phyloP scores from a whole-genome alignment of 2,329 filamentous ascomycete species.

The Talaromyces sp. region DNA sequence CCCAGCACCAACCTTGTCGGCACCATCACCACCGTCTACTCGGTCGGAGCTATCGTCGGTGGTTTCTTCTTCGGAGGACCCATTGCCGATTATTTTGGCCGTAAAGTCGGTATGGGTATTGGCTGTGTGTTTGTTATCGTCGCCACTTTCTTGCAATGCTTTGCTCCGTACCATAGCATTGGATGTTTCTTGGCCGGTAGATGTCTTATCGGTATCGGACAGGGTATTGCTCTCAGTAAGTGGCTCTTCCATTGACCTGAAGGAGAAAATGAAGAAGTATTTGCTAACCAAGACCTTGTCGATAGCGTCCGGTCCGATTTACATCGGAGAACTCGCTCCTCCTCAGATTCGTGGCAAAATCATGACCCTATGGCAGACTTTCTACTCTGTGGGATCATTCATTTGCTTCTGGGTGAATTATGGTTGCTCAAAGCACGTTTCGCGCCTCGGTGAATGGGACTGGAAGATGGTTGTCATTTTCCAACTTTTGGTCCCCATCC shows the following conservation, averaged over 20 bases:
- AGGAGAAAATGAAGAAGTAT: neutral
- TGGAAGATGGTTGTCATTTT: conserved; percentile 73
- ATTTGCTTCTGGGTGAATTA: conserved; percentile 68
- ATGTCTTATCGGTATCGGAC: conserved; percentile 67
- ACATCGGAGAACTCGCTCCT: conserved; percentile 68
- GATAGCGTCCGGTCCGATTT: conserved; percentile 64
- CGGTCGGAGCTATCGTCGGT: conserved; percentile 67
- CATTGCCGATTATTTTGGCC: conserved; percentile 60
- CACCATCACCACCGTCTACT: conserved; percentile 67
- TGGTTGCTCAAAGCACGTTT: conserved; percentile 57
- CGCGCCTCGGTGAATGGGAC: conserved; percentile 66
- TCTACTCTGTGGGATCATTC: conserved; percentile 65
- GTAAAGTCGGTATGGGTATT: conserved; percentile 63
- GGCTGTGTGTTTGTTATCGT: conserved; percentile 66
- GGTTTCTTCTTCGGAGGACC: conserved; percentile 70
- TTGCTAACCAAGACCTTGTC: neutral
- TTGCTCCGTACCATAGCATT: conserved; percentile 60
- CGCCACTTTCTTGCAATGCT: conserved; percentile 68
- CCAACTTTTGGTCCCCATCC: conserved; percentile 64
- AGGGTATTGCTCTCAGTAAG: conserved; percentile 64
- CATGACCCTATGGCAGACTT: conserved; percentile 70
- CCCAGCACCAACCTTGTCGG: conserved; percentile 49
- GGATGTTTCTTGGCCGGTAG: conserved; percentile 68
- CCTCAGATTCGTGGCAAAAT: conserved; percentile 64
- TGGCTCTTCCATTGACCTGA: conserved; percentile 8